phyloP scores from a whole-genome alignment of 2,329 filamentous ascomycete genomes.

The Dactylella cylindrospora region DNA sequence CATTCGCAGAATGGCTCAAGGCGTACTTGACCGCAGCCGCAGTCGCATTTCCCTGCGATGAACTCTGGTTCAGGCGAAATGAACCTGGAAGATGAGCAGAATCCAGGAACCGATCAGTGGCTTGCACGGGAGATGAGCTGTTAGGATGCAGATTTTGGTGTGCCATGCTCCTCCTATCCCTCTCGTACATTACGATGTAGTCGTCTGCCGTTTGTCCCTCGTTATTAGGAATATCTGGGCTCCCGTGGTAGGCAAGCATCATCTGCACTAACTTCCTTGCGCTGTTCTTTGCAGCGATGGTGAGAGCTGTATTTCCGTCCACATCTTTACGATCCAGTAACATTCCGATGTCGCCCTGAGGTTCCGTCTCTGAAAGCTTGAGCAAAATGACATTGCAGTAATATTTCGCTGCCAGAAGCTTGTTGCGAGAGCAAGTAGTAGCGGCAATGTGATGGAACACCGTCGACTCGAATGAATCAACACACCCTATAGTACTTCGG shows the following conservation, averaged over 20 bases:
- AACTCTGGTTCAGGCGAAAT: conserved; percentile 25
- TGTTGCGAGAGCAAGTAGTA: conserved; percentile 80
- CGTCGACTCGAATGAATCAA: conserved; percentile 79
- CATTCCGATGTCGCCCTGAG: conserved; percentile 72
- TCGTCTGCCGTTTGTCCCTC: conserved; percentile 82
- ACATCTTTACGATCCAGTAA: conserved; percentile 80
- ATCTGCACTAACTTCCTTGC: conserved; percentile 86
- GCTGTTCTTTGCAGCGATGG: conserved; percentile 74
- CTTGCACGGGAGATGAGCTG: conserved; percentile 64
- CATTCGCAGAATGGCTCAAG: conserved; percentile 42
- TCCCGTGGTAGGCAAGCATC: conserved; percentile 75
- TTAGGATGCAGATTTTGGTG: conserved; percentile 69
- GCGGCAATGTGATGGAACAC: conserved; percentile 93
- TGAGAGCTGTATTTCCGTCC: conserved; percentile 82
- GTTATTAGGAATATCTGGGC: conserved; percentile 77
- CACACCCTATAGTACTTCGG: conserved; percentile 74
- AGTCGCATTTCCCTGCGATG: conserved; percentile 46
- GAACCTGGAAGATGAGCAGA: conserved; percentile 49
- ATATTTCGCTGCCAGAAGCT: conserved; percentile 85
- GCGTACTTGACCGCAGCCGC: conserved; percentile 48
- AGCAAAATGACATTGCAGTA: conserved; percentile 91
- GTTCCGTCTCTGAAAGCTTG: conserved; percentile 75
- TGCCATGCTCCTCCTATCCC: conserved; percentile 63
- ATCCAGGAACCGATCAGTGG: conserved; percentile 54
- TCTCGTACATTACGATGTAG: conserved; percentile 75